Conservation (phyloP, 805 yeast species). For the Millerozyma miso region DNA sequence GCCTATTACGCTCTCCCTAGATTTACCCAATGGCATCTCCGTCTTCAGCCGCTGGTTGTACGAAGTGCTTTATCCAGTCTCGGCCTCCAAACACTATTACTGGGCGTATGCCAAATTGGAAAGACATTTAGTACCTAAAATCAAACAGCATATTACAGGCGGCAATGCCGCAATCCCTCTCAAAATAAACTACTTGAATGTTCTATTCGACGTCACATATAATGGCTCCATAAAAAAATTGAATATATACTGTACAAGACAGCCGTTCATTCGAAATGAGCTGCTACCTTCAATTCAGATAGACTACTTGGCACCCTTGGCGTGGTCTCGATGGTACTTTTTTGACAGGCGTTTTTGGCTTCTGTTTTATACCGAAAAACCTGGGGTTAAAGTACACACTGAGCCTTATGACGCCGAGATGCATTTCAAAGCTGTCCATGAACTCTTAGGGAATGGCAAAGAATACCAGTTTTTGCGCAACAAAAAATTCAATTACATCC, state of each 20-base stretch:
- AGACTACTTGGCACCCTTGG: background rate
- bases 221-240: constrained; percentile 6
- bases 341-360: constrained; percentile 43
- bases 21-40: background rate
- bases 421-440: constrained; percentile 4
- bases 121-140: constrained; percentile 25
- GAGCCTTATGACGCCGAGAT: constrained; percentile 12
- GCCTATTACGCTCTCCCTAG: constrained; percentile 1
- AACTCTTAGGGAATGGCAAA: background rate
- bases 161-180: constrained; percentile 1
- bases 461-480: background rate
- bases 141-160: constrained; percentile 7
- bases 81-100: constrained; percentile 32
- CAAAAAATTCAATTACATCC: constrained; percentile 4
- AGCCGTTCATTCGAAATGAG: constrained; percentile 17
- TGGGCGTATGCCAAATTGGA: constrained; percentile 39
- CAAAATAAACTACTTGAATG: constrained; percentile 19
- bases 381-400: constrained; percentile 4
- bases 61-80: constrained; percentile 20
- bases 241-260: constrained; percentile 13
- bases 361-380: constrained; percentile 8
- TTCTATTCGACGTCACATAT: constrained; percentile 13
- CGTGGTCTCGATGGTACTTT: constrained; percentile 27
- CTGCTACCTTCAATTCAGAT: background rate
- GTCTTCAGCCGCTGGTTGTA: constrained; percentile 29